Percentiles rank a stretch among this genome's conserved stretches.
phyloP scores from a whole-genome alignment of 1,139 yeast species.

The Pichia sp. region DNA sequence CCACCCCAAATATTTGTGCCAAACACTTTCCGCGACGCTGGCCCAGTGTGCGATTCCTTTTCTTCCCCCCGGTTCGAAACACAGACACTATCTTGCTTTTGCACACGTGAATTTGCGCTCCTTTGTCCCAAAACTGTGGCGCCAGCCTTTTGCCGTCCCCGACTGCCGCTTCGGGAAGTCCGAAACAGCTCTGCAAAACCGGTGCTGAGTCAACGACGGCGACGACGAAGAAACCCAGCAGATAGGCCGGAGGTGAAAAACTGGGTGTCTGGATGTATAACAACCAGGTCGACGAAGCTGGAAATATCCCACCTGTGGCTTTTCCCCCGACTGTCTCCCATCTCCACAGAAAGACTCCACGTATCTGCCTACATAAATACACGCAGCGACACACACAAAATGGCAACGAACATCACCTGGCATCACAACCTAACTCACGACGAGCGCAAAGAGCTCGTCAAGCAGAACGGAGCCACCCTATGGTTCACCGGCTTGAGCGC shows the following conservation, averaged over 20 bases:
- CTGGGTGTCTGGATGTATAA: too few species aligned
- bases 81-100: too few species aligned
- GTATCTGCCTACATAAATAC: neutral
- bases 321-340: too few species aligned
- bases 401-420: constrained; percentile 97
- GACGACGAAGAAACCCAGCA: too few species aligned
- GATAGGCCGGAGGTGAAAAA: too few species aligned
- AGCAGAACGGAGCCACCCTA: constrained; percentile 83
- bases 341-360: neutral
- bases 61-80: too few species aligned
- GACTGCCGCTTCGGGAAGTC: constrained; percentile 6
- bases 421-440: constrained; percentile 81
- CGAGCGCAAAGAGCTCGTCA: constrained; percentile 67
- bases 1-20: too few species aligned
- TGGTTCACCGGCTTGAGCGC: constrained; percentile 97
- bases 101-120: constrained; percentile 1
- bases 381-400: constrained; percentile 27
- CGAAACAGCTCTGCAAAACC: neutral
- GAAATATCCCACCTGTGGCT: too few species aligned
- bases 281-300: too few species aligned
- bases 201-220: too few species aligned
- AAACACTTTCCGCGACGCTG: too few species aligned
- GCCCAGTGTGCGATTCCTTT: too few species aligned
- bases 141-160: neutral
- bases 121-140: constrained; percentile 9